Evolutionary conservation across 331 rosid species (phyloP), one percentile per base, ranked within the genome.

Genomic region (Dryas integrifolia): DNA sequence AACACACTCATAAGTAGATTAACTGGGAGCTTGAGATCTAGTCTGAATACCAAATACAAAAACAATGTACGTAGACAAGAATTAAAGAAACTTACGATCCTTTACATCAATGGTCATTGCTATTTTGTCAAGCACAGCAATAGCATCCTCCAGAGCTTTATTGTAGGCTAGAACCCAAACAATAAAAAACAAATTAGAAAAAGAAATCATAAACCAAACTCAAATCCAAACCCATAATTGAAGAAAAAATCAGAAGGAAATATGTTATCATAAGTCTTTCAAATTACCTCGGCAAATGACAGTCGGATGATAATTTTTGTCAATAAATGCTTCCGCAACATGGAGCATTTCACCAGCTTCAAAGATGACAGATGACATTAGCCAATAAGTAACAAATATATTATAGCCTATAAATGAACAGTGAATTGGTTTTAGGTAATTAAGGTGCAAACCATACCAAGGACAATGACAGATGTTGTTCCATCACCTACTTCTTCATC

Each of bases 321-420:
- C 97, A 80, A 95, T 92, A 80, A 92, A 95, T 72, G 96, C 86
- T 79, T 95, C 97, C 0, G 99, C 99, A 49, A 95, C 99, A 70
- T 90, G 99, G 68, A 95, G 97, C 99, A 95, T 95, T 85, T 95
- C 99, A 74, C 99, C 99, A 77, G 99, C 99, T 95, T 75, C 81
- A 77, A 30, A 30, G 3, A 30, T 30, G 35, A 30, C 35, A 30
- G 35, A 30, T 30, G 35, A 35, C 15, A 62, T 72, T 10, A n/a
- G 5, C 14, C 7, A 70, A 39, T 2, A 69, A 21, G 21, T 16
- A 2, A 24, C 6, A 70, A 41, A 41, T 7, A 69, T 35, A 2
- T 49, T 6, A 53, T 3, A 41, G 46, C 44, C 26, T 44, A 24
- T 12, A 52, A 39, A 62, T 24, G 70, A 61, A 43, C 59, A 41